Conservation (phyloP, 306 rosid genomes). For the barrel medic (Medicago truncatula) region DNA sequence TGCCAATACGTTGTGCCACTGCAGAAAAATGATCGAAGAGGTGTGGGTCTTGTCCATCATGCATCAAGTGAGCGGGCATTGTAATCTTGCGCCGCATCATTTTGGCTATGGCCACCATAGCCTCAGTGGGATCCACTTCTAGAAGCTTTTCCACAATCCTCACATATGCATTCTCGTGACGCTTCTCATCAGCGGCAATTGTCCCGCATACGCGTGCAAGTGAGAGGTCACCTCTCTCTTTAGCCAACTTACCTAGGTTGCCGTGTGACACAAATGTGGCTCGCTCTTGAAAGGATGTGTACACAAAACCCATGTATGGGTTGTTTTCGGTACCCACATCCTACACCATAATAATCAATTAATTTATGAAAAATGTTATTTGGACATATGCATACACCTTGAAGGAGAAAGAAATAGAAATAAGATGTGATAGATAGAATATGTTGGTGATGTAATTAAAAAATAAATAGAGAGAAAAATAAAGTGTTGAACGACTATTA, state of each 20-base stretch:
- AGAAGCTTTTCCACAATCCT: constrained; percentile 69
- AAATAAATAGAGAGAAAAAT: too few species aligned
- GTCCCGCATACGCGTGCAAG: constrained; percentile 65
- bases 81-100: constrained; percentile 61
- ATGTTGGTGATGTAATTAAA: too few species aligned
- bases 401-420: too few species aligned
- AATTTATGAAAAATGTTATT: too few species aligned
- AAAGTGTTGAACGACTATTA: too few species aligned
- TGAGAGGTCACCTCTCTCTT: constrained; percentile 53
- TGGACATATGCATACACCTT: too few species aligned
- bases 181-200: constrained; percentile 71
- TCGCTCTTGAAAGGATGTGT: constrained; percentile 73
- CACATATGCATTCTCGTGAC: constrained; percentile 62
- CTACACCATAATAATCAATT: constrained; percentile 32
- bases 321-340: constrained; percentile 66
- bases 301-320: constrained; percentile 75
- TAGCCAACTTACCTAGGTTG: constrained; percentile 64
- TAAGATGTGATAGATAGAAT: too few species aligned
- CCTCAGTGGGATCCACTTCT: constrained; percentile 59
- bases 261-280: constrained; percentile 71
- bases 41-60: constrained; percentile 54
- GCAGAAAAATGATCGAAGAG: constrained; percentile 59
- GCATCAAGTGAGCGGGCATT: constrained; percentile 68
- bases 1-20: constrained; percentile 59
- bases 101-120: constrained; percentile 59